Evolutionary conservation across 106 monocot genomes (phyloP).

Genomic region (Dendrobium catenatum): DNA sequence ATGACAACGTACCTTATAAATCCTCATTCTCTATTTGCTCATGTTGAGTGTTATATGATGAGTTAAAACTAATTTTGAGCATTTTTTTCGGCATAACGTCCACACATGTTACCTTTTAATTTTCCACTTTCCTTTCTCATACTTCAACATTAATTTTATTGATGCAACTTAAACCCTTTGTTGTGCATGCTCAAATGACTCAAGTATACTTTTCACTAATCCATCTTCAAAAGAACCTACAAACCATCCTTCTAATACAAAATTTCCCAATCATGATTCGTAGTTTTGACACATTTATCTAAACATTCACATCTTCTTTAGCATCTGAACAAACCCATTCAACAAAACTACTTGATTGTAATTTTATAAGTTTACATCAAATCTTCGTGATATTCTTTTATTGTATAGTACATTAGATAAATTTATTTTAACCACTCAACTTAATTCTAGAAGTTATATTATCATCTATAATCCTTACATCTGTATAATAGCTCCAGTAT

Average conservation of each 20-base stretch:
- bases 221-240: background rate
- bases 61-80: background rate
- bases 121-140: background rate
- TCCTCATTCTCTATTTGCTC: background rate
- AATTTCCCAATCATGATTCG: background rate
- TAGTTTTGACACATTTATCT: background rate
- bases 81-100: background rate
- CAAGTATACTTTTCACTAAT: background rate
- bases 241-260: background rate
- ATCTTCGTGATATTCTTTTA: no score
- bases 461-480: no score
- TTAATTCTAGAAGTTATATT: no score
- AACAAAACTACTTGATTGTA: no score
- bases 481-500: no score
- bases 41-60: background rate
- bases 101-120: background rate
- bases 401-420: no score
- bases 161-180: background rate
- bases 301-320: slow-evolving; percentile 1
- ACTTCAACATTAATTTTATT: background rate
- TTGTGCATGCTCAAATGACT: background rate
- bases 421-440: no score
- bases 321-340: background rate
- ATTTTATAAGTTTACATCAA: no score
- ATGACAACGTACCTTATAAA: background rate